Evolutionary conservation across 108 stramenopile genomes (phyloP).

Genomic region (Fistulifera pelliculosa): DNA sequence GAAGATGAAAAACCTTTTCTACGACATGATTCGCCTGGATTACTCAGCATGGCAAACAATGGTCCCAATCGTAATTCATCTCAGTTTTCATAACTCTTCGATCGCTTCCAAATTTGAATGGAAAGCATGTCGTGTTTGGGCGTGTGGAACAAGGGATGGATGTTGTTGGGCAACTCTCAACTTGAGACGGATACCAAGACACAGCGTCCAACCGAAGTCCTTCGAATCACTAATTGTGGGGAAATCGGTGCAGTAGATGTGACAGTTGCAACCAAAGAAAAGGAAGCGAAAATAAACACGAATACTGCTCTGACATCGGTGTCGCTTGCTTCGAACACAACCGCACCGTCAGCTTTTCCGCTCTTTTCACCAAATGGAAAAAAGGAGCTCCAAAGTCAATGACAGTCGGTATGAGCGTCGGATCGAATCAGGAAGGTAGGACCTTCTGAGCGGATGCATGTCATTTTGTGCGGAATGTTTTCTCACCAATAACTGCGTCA

Average conservation of each 20-base stretch:
- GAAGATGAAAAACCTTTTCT: conserved; percentile 52
- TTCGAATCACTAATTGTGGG: conserved; percentile 22
- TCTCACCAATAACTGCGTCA: too few relatives aligned
- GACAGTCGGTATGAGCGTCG: too few relatives aligned
- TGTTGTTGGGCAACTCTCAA: conserved; percentile 21
- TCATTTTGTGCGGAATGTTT: too few relatives aligned
- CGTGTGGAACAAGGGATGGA: conserved; percentile 53
- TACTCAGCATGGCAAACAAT: conserved; percentile 74
- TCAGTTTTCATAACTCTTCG: conserved; percentile 75
- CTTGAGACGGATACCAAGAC: conserved; percentile 16
- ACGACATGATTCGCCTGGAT: conserved; percentile 49
- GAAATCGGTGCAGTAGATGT: not conserved
- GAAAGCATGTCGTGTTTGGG: conserved; percentile 87
- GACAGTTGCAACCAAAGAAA: not conserved
- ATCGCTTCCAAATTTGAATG: conserved; percentile 51
- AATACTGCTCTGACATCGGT: too few relatives aligned
- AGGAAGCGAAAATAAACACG: too few relatives aligned
- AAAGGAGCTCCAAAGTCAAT: too few relatives aligned
- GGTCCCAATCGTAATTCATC: conserved; percentile 66
- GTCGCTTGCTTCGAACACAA: too few relatives aligned
- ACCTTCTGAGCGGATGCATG: too few relatives aligned
- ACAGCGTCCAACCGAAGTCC: conserved; percentile 10
- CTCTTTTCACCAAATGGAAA: too few relatives aligned
- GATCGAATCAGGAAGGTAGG: too few relatives aligned
- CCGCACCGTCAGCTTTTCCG: too few relatives aligned